Conservation (phyloP, 768 basidiomycete genomes). For the Podaxis sp. region DNA sequence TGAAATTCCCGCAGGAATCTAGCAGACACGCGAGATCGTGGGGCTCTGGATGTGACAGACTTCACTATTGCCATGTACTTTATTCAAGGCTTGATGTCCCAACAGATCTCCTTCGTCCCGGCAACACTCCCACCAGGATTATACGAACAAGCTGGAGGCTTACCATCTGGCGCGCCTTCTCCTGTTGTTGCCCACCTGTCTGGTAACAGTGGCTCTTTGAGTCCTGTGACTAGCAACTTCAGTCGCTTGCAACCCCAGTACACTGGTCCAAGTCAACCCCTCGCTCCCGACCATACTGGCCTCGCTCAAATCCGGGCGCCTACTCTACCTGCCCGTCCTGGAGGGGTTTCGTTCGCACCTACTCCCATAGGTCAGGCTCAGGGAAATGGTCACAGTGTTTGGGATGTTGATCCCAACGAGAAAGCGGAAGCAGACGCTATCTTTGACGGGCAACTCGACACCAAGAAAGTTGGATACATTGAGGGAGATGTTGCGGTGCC, state of each 20-base stretch:
- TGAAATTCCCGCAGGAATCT: conserved; percentile 61
- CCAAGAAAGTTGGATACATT: conserved; percentile 71
- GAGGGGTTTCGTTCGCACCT: conserved; percentile 13
- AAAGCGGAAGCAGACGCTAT: conserved; percentile 76
- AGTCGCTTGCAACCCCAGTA: conserved; percentile 57
- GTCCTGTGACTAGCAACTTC: conserved; percentile 47
- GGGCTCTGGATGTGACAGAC: conserved; percentile 84
- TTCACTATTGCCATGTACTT: conserved; percentile 97
- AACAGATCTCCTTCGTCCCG: conserved; percentile 70
- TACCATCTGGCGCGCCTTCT: conserved; percentile 25
- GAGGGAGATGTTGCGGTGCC: conserved; percentile 95
- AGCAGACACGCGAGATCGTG: conserved; percentile 93
- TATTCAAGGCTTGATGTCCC: conserved; percentile 90
- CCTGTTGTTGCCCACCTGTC: conserved; percentile 54
- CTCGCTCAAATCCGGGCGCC: conserved; percentile 34
- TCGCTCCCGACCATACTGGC: conserved; percentile 54
- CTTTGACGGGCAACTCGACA: conserved; percentile 77
- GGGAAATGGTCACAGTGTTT: conserved; percentile 37
- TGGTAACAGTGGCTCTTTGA: conserved; percentile 61
- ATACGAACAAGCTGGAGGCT: conserved; percentile 77
- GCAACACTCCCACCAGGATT: conserved; percentile 75
- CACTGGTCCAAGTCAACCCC: conserved; percentile 53
- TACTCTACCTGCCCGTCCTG: conserved; percentile 41
- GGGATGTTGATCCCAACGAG: conserved; percentile 85
- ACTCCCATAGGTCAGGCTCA: conserved; percentile 20